These are phyloP conservation scores for Botrytis sinoallii DNA, from an alignment of 2,329 filamentous ascomycete genomes.

Conservation along the genomic window DNA sequence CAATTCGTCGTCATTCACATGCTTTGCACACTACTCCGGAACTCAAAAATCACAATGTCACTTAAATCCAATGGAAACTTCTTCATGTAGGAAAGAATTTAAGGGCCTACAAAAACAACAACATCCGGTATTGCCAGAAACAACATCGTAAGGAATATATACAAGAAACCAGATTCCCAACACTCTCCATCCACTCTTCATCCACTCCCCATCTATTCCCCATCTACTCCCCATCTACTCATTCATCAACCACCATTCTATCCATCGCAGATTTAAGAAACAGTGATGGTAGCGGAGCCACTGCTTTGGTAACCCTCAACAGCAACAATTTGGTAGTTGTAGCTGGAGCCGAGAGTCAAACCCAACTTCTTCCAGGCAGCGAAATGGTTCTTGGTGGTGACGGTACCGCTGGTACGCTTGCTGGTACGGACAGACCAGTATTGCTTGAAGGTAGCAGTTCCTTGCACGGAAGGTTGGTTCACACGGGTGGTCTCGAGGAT, in stretches of 20 bases:
- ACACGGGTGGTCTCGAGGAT: slow-evolving; percentile 40
- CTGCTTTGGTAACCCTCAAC: slow-evolving; percentile 22
- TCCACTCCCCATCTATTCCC: neutral
- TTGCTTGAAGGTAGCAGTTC: slow-evolving; percentile 51
- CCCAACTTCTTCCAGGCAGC: slow-evolving; percentile 50
- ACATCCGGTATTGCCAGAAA: neutral
- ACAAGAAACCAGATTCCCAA: neutral
- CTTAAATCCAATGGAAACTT: neutral
- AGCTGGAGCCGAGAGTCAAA: slow-evolving; percentile 42
- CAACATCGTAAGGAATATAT: neutral
- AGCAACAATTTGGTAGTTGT: slow-evolving; percentile 50
- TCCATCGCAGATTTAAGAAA: slow-evolving; percentile 3
- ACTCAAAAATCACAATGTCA: neutral
- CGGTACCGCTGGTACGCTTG: slow-evolving; percentile 50
- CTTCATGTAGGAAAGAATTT: neutral
- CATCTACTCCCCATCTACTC: neutral
- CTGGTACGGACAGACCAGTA: slow-evolving; percentile 51
- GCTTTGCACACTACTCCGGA: neutral
- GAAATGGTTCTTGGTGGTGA: slow-evolving; percentile 51
- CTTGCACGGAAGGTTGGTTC: slow-evolving; percentile 46
- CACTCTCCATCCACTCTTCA: neutral
- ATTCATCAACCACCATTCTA: neutral
- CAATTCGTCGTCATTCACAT: too few species aligned
- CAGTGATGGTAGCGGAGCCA: slow-evolving; percentile 22
- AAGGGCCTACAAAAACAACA: neutral